Conservation (phyloP, 805 yeast species). For the Candida xyloterini region DNA sequence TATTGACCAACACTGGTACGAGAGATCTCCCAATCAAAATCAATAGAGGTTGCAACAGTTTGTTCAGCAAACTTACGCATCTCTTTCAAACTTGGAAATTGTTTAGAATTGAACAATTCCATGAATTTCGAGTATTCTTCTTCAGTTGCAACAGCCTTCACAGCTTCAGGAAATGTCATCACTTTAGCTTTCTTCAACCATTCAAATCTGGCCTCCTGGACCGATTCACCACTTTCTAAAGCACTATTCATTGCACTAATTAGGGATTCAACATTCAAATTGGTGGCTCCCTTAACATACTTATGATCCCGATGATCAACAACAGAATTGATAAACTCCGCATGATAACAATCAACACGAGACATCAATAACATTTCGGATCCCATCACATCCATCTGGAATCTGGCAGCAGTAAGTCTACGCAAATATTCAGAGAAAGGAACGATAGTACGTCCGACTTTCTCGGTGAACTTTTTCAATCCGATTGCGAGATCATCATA, state of each 20-base stretch:
- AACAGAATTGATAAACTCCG: constrained; percentile 47
- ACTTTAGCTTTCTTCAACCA: constrained; percentile 46
- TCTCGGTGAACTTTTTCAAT: constrained; percentile 63
- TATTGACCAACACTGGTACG: constrained; percentile 58
- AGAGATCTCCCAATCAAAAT: constrained; percentile 60
- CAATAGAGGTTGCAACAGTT: constrained; percentile 34
- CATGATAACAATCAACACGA: constrained; percentile 57
- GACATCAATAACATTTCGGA: constrained; percentile 56
- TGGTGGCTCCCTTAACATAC: constrained; percentile 47
- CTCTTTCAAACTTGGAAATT: constrained; percentile 23
- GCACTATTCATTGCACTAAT: constrained; percentile 44
- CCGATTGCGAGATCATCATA: constrained; percentile 64
- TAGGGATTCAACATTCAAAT: constrained; percentile 37
- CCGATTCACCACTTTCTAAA: constrained; percentile 37
- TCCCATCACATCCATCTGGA: constrained; percentile 67
- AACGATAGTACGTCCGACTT: constrained; percentile 59
- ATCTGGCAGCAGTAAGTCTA: constrained; percentile 52
- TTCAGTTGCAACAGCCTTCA: constrained; percentile 30
- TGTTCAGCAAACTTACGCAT: constrained; percentile 13
- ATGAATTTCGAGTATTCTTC: constrained; percentile 15
- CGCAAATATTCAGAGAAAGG: constrained; percentile 56
- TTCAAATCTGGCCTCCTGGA: constrained; percentile 36
- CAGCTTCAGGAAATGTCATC: constrained; percentile 51
- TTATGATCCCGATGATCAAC: constrained; percentile 59
- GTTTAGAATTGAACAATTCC: constrained; percentile 8